Base-by-base conservation (phyloP, 345 rosid species). In the Pistacia atlantica region DNA sequence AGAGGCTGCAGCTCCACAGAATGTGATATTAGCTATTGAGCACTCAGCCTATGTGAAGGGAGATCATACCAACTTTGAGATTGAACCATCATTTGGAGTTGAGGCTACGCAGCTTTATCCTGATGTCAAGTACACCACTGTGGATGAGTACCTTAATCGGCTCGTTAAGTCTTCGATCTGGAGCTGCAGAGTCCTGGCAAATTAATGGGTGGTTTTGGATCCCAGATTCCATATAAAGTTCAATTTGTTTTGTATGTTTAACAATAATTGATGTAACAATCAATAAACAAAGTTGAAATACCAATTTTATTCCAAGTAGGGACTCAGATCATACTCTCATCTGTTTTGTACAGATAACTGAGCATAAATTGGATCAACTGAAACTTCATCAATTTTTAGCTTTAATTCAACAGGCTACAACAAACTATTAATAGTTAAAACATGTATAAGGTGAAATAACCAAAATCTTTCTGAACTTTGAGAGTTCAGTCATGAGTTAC, bases 51-150 rank as follows among this genome's bases (percentile, higher is more conserved):
- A 2, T 64, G 71, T 52, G 52, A 11, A 35, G 61, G 70, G 77
- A 64, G 63, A 37, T 65, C 70, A 87, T 1, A 87, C 88, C 71
- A 79, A 71, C 77, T 87, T 87, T 3, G 76, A 82, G 76, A 87
- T 89, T 20, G 86, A 89, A 18, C 82, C 88, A 61, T 82, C 86
- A 1, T 82, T 86, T 51, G 92, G 87, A 37, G 86, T 83, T 0
- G 92, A 89, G 74, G 89, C 87, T 54, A 81, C 88, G 3, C 75
- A 82, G 84, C 84, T 87, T 52, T 80, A 80, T 56, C 87, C 90
- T 45, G 80, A 87, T 62, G 83, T 83, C 79, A 84, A 84, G 56
- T 82, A 82, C 56, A 80, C 89, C 6, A 83, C 82, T 4, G 89
- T 85, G n/a, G 87, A 87, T 52, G 83, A 87, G 69, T 73, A 76